Conservation (phyloP, 225 moss, liverwort and hornwort species). For the Pseudoscleropodium purum region DNA sequence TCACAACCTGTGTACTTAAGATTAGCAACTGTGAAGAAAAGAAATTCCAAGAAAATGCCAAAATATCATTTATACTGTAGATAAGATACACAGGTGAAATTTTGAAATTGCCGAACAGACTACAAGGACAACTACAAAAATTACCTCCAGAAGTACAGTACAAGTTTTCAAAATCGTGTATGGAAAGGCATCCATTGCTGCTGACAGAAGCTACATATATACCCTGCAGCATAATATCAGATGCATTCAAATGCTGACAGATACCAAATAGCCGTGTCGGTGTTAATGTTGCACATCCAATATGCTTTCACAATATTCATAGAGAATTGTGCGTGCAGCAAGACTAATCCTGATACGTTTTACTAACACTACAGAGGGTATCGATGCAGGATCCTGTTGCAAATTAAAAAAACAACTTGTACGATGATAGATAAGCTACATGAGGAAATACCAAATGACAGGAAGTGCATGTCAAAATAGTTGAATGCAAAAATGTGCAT, state of each 20-base stretch:
- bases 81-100: not conserved
- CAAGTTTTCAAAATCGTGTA: conserved; percentile 80
- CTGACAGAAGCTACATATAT: conserved; percentile 82
- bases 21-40: not conserved
- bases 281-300: not conserved
- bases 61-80: not conserved
- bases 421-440: not conserved
- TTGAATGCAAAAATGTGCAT: conserved; percentile 13
- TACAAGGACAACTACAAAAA: conserved; percentile 1
- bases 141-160: conserved; percentile 55
- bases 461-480: conserved; percentile 8
- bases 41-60: not conserved
- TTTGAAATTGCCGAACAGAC: not conserved
- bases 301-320: not conserved
- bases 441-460: conserved; percentile 8
- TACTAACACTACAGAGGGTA: not conserved
- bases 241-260: not conserved
- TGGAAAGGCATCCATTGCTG: conserved; percentile 51
- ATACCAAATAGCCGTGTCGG: not conserved
- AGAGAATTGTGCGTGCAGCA: not conserved
- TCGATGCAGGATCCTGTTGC: not conserved
- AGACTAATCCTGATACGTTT: not conserved
- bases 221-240: conserved; percentile 45
- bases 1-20: conserved; percentile 11
- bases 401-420: not conserved